Percentiles rank a stretch among this genome's conserved stretches.
Conservation (phyloP, 495 filamentous ascomycete genomes). For the Trichoderma reesei region DNA sequence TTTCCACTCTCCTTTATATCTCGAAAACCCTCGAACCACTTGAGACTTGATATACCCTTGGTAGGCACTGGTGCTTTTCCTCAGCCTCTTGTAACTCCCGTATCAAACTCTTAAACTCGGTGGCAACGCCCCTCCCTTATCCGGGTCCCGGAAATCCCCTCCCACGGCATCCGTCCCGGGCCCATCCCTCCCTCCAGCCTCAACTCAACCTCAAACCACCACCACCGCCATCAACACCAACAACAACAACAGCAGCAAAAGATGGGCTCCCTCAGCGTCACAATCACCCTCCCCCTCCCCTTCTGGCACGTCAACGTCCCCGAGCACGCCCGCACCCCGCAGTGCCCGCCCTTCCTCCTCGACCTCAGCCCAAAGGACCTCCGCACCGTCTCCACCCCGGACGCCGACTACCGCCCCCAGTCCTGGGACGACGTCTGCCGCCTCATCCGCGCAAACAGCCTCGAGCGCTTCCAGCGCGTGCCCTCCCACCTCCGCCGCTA, state of each 20-base stretch:
- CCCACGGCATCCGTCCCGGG: not conserved
- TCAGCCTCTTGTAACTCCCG: too few relatives aligned
- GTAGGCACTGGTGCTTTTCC: not conserved
- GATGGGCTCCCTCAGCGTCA: not conserved
- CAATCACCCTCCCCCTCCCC: constrained; percentile 44
- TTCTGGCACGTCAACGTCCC: constrained; percentile 81
- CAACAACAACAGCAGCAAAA: not conserved
- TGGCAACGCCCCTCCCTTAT: not conserved
- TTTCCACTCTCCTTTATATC: not conserved
- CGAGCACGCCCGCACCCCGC: constrained; percentile 41
- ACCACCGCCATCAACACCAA: not conserved
- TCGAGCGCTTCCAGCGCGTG: constrained; percentile 62
- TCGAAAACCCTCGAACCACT: not conserved
- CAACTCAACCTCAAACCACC: not conserved
- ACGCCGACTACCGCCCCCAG: constrained; percentile 46
- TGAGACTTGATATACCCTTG: not conserved
- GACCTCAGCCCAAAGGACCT: constrained; percentile 46
- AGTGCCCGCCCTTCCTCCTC: constrained; percentile 61
- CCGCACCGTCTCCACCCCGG: constrained; percentile 54
- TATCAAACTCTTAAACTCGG: not conserved
- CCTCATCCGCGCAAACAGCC: constrained; percentile 52
- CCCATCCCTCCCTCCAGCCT: not conserved
- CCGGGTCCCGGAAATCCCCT: not conserved
- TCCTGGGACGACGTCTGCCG: constrained; percentile 55
- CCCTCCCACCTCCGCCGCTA: constrained; percentile 69